Percentiles rank a stretch among this genome's conserved stretches.
Evolutionary conservation across 2,329 filamentous ascomycete genomes (phyloP).

Genomic region (Fusarium nurragi): DNA sequence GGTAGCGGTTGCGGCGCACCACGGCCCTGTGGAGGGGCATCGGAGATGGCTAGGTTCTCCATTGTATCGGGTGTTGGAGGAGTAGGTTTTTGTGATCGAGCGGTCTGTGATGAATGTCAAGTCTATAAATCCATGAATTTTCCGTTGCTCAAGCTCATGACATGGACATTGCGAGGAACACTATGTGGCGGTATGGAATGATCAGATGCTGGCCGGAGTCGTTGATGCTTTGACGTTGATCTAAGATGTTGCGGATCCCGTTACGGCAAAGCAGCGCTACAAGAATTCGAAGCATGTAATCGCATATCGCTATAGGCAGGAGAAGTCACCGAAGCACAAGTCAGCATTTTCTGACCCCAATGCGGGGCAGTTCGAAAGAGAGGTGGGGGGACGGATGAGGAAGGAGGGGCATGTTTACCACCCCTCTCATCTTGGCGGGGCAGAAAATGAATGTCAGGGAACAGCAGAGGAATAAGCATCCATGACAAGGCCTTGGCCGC

Average conservation of each 20-base stretch:
- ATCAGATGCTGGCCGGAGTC: conserved; percentile 32
- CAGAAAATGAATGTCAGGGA: conserved; percentile 25
- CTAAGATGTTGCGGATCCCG: conserved; percentile 26
- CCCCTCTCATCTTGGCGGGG: conserved; percentile 38
- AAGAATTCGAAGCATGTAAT: conserved; percentile 36
- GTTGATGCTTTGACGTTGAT: conserved; percentile 40
- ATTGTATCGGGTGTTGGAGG: conserved; percentile 51
- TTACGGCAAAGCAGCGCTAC: conserved; percentile 36
- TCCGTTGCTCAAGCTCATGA: conserved; percentile 31
- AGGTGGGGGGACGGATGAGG: conserved; percentile 39
- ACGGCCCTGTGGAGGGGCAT: conserved; percentile 56
- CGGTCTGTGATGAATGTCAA: conserved; percentile 13
- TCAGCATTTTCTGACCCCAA: conserved; percentile 8
- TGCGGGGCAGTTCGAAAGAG: conserved; percentile 38
- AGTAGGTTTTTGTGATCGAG: neutral
- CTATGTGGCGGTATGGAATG: conserved; percentile 26
- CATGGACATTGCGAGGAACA: conserved; percentile 38
- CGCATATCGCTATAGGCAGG: conserved; percentile 22
- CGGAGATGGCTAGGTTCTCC: conserved; percentile 64
- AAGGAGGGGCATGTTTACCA: conserved; percentile 39
- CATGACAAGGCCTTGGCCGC: conserved; percentile 29
- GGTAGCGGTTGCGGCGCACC: conserved; percentile 59
- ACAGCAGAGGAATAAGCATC: conserved; percentile 32
- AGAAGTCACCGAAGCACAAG: conserved; percentile 9
- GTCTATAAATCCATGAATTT: conserved; percentile 37